Evolutionary conservation across 2,329 filamentous ascomycete species (phyloP), one percentile per base, ranked within the genome.

Genomic region (Emergomyces orientalis): DNA sequence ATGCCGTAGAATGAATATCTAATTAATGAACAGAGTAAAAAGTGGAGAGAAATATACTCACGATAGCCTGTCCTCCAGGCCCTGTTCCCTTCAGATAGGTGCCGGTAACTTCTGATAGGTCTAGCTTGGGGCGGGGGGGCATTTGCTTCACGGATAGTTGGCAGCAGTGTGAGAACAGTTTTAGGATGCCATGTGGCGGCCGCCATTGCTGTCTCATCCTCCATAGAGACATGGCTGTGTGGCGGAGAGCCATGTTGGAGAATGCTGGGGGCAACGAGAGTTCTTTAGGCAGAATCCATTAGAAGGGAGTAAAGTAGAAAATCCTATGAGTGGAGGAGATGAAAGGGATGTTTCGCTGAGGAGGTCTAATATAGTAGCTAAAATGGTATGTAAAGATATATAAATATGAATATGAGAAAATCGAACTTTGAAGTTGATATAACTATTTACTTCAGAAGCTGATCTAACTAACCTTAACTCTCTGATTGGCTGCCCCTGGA

Each of bases 1-100:
- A 32, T 22, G 25, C 7, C 25, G 25, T 25, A 54, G 43, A 41
- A 17, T n/a, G 3, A 32, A 22, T 41, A n/a, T n/a, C 8, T 37
- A 45, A 9, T 13, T 19, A 17, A 59, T 14, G n/a, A 14, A 19
- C n/a, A 19, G 9, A 58, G 37, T 25, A 58, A n/a, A 47, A 11
- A 62, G 14, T 30, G 7, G 59, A 52, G 9, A 34, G 22, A n/a
- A 30, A 32, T 9, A 19, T 14, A 73, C 79, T 61, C 76, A 91
- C 88, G 78, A 97, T 97, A 75, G 97, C 97, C 74, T 99, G 94
- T 0, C 94, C 94, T 30, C 94, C 94, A 0, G 94, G 93, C 1
- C 94, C 94, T 69, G 86, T 89, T 69, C 94, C 94, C 74, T 94
- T 96, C 65, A 99, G 82, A 77, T 95, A 97, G 51, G 82, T 83